These are phyloP conservation scores for Aspergillus flavus DNA, from an alignment of 2,329 filamentous ascomycete species.

Conservation along the genomic window DNA sequence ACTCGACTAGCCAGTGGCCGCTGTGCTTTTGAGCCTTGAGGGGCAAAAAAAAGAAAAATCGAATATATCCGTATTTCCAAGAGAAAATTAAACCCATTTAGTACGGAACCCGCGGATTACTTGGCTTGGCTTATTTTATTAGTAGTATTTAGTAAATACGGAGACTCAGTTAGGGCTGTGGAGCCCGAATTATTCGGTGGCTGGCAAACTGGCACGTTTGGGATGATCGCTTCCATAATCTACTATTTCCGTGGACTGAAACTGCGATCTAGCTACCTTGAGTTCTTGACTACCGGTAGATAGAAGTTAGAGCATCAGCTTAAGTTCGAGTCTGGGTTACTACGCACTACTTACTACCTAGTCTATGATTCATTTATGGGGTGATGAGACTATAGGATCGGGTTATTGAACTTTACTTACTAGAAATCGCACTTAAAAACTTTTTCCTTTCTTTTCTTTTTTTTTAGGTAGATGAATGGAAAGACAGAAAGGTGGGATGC, in stretches of 20 bases:
- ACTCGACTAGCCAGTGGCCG: no score
- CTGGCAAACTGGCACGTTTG: conserved; percentile 1
- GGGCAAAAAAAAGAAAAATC: neutral
- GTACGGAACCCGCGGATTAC: neutral
- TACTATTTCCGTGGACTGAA: neutral
- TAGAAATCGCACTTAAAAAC: neutral
- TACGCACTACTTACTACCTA: neutral
- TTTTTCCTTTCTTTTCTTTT: neutral
- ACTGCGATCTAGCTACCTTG: no score
- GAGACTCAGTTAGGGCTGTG: neutral
- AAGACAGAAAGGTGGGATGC: no score
- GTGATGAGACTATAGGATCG: no score
- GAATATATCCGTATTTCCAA: neutral
- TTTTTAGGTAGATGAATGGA: neutral
- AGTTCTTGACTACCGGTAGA: no score
- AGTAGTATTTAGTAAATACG: neutral
- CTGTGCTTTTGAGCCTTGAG: no score
- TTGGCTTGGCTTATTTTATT: neutral
- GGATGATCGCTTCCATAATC: neutral
- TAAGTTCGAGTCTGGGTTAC: no score
- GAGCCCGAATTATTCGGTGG: neutral
- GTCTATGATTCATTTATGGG: neutral
- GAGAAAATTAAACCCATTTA: neutral
- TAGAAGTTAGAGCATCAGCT: no score
- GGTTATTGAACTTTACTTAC: no score